A percentile compares a stretch with the other conserved stretches of the same genome.
These are phyloP conservation scores for Lotmaria passim DNA, from an alignment of 208 protist genomes.

Conservation along the genomic window DNA sequence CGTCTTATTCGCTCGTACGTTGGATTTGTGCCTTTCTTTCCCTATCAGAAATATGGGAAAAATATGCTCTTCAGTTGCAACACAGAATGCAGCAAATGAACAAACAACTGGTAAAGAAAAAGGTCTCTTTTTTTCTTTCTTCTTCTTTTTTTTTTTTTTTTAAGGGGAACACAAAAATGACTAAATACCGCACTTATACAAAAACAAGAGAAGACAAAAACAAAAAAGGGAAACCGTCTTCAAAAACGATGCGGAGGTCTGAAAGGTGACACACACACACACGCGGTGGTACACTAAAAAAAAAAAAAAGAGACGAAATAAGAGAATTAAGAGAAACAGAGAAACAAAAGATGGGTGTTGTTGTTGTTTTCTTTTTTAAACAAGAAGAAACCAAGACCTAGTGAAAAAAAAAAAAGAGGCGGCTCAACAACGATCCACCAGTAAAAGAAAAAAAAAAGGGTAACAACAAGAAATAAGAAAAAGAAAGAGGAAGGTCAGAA, in stretches of 20 bases:
- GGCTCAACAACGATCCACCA: neutral
- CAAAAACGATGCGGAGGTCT: neutral
- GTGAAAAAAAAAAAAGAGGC: neutral
- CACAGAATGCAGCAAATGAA: neutral
- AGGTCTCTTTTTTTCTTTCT: no score
- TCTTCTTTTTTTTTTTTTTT: no score
- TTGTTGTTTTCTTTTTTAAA: no score
- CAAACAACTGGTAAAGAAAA: no score
- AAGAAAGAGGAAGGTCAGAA: neutral
- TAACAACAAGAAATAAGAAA: neutral
- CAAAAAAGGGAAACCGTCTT: neutral
- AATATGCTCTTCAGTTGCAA: no score
- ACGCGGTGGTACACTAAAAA: slow-evolving; percentile 6
- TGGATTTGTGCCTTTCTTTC: no score
- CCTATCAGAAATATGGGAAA: no score
- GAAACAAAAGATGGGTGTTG: neutral
- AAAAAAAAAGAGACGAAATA: slow-evolving; percentile 20
- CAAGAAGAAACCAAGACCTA: neutral
- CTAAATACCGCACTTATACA: no score
- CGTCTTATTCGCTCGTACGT: no score
- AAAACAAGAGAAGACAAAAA: neutral
- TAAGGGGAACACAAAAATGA: no score
- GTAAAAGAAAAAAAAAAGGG: neutral
- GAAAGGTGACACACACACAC: no score
- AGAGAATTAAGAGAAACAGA: neutral